Percentiles rank a stretch among this genome's conserved stretches.
Conservation (phyloP, 345 rosid species). For the Cochlearia excelsa region DNA sequence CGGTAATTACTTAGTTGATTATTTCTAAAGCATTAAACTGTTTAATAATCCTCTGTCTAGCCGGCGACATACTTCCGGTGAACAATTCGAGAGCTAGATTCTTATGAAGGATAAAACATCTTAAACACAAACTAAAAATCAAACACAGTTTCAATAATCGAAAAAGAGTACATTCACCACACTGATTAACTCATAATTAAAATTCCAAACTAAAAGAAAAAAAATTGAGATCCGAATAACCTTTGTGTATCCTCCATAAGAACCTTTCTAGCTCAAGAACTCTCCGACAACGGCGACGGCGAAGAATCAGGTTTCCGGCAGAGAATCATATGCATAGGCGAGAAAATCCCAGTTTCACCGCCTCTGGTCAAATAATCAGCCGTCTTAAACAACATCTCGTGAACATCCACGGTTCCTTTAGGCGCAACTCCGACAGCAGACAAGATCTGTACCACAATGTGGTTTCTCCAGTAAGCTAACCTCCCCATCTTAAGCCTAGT, state of each 20-base stretch:
- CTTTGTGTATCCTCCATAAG: not conserved
- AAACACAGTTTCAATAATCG: not conserved
- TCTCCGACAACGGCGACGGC: constrained; percentile 61
- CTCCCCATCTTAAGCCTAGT: constrained; percentile 81
- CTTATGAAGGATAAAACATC: not conserved
- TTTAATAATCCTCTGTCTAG: not conserved
- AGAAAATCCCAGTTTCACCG: constrained; percentile 81
- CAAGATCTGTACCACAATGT: constrained; percentile 61
- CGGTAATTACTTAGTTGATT: not conserved
- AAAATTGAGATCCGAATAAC: constrained; percentile 17
- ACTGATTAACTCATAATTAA: constrained; percentile 15
- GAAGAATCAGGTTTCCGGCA: constrained; percentile 76
- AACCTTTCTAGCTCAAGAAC: constrained; percentile 32
- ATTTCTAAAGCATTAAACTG: not conserved
- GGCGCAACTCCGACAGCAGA: constrained; percentile 83
- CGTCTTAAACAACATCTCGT: constrained; percentile 83
- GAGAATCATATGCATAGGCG: constrained; percentile 97
- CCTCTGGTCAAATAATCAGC: constrained; percentile 82
- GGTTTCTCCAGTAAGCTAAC: constrained; percentile 95
- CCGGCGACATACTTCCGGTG: constrained; percentile 15
- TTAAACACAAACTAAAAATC: constrained; percentile 13
- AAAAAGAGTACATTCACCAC: constrained; percentile 26
- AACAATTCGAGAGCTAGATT: not conserved
- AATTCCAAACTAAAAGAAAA: constrained; percentile 1
- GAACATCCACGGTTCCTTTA: constrained; percentile 96